Percentiles rank a stretch among this genome's conserved stretches.
Evolutionary conservation across 139 green algal species (phyloP).

Genomic region (Coelastrella sp.): DNA sequence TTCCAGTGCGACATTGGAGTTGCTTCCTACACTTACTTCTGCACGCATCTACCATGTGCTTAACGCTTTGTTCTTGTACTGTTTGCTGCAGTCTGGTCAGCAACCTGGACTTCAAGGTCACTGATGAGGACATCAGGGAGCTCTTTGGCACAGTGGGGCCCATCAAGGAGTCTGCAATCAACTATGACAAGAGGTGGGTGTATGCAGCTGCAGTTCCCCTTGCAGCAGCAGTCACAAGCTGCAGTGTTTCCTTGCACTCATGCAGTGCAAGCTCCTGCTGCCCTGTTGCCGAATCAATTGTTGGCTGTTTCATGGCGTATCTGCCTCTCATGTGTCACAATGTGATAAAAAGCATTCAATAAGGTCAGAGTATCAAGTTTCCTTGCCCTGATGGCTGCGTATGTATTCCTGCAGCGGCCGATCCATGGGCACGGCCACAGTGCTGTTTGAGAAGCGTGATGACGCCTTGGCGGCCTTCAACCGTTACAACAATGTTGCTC

Average conservation of each 20-base stretch:
- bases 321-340: too few relatives aligned
- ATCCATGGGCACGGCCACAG: conserved; percentile 62
- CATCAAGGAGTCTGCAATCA: conserved; percentile 53
- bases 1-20: too few relatives aligned
- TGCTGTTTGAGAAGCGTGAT: conserved; percentile 57
- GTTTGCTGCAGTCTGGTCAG: conserved; percentile 63
- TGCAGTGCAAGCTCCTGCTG: too few relatives aligned
- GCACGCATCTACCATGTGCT: too few relatives aligned
- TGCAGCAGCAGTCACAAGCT: too few relatives aligned
- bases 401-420: conserved; percentile 60
- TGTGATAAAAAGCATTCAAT: not conserved
- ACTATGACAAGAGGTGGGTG: conserved; percentile 68
- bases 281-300: too few relatives aligned
- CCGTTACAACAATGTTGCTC: conserved; percentile 69
- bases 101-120: conserved; percentile 72
- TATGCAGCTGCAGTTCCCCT: too few relatives aligned
- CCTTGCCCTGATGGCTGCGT: too few relatives aligned
- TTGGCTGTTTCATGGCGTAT: too few relatives aligned
- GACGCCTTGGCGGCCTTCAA: conserved; percentile 58
- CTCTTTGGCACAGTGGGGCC: conserved; percentile 62
- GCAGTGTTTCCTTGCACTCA: too few relatives aligned
- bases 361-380: too few relatives aligned
- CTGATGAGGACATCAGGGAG: conserved; percentile 71
- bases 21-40: too few relatives aligned
- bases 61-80: not conserved